Base-by-base conservation (phyloP, 2,329 filamentous ascomycete species). In the Alternaria alternata region DNA sequence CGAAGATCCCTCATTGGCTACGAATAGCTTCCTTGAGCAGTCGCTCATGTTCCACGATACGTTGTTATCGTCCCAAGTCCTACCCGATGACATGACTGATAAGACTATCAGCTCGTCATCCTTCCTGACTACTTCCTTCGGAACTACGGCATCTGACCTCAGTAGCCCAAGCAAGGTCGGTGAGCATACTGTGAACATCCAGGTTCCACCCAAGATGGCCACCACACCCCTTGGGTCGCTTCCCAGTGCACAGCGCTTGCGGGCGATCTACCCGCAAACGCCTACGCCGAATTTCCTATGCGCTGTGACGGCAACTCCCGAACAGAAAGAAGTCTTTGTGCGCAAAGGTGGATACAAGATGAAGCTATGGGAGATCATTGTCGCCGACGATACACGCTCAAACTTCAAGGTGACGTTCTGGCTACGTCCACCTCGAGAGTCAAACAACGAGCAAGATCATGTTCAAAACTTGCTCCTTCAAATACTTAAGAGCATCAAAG, bases 341-440 rank as follows among this genome's bases (percentile, higher is more conserved):
- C 84, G 86, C 39, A 89, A 86, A 80, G 87, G 89, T 26, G 82
- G 83, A 7, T 82, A 81, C 71, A 82, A 80, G 54, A 80, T 79
- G 61, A 78, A 82, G 43, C 59, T 78, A 2, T 71, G 70, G 57
- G 75, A 78, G 38, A 62, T 77, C 42, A 61, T 46, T 8, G 88
- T 97, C 1, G 94, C 91, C 5, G 94, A 98, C 75, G 91, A 97
- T 52, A 96, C 93, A 0, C 87, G 85, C 64, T 87, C 91, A 0
- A 91, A 90, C 3, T 96, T 97, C 78, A 87, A 85, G 28, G 83
- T 97, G 56, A 94, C 91, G 3, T 93, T 96, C 75, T 98, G 94
- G 94, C 81, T 96, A 2, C 79, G 84, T 5, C 77, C 81, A 12
- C 43, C 54, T 30, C 48, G 53, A 24, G 52, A 64, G 26, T 61